Conservation (phyloP, 164 flowering plant genomes). For the Chimonanthus salicifolius region DNA sequence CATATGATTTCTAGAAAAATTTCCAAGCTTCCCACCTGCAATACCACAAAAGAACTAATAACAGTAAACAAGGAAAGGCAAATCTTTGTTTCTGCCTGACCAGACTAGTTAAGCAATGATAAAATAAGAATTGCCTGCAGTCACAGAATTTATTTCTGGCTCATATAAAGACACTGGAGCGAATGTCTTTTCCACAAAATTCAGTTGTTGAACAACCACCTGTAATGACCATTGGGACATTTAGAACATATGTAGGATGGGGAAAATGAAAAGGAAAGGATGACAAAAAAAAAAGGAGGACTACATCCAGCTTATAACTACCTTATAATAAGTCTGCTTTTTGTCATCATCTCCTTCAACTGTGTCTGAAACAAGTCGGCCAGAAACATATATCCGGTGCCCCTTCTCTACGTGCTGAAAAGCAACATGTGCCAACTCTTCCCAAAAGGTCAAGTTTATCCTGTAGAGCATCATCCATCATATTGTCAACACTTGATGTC, state of each 20-base stretch:
- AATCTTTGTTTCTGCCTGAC: neutral
- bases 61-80: neutral
- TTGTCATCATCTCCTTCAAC: conserved; percentile 68
- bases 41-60: conserved; percentile 3
- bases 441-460: conserved; percentile 89
- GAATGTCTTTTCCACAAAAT: conserved; percentile 57
- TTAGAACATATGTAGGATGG: conserved; percentile 3
- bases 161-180: conserved; percentile 35
- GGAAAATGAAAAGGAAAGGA: neutral
- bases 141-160: conserved; percentile 29
- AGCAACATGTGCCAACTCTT: conserved; percentile 79
- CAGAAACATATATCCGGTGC: conserved; percentile 62
- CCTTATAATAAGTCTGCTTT: conserved; percentile 82
- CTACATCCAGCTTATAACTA: neutral
- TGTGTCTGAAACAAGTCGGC: conserved; percentile 68
- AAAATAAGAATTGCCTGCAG: conserved; percentile 30
- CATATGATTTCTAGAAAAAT: conserved; percentile 21
- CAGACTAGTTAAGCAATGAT: neutral
- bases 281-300: neutral
- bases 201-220: conserved; percentile 82
- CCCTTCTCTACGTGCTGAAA: conserved; percentile 83
- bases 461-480: conserved; percentile 23
- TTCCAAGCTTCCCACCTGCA: conserved; percentile 41
- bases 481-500: too few relatives aligned
- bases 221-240: conserved; percentile 20